These are phyloP conservation scores for Fusarium sp. DNA, from an alignment of 2,329 filamentous ascomycete species.

Conservation along the genomic window DNA sequence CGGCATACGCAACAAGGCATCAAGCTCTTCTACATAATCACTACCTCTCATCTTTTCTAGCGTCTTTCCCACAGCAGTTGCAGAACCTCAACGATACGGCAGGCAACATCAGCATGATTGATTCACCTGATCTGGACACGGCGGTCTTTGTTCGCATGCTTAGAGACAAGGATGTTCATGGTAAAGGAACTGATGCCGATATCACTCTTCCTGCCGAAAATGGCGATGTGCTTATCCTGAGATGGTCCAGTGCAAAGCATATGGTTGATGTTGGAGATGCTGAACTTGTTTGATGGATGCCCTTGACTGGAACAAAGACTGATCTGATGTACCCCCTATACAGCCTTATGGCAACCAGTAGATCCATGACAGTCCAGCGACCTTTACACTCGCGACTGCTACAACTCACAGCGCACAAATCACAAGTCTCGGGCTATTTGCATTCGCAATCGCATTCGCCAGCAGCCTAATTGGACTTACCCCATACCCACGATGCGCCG, in stretches of 20 bases:
- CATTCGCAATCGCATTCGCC: slow-evolving; percentile 2
- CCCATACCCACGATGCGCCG: neutral
- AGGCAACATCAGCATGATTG: slow-evolving; percentile 92
- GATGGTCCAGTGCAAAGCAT: slow-evolving; percentile 79
- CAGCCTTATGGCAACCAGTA: neutral
- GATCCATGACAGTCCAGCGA: neutral
- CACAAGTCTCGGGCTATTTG: neutral
- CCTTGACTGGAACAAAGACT: neutral
- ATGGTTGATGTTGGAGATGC: slow-evolving; percentile 68
- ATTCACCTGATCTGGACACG: slow-evolving; percentile 82
- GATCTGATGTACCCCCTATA: neutral
- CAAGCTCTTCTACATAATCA: slow-evolving; percentile 87
- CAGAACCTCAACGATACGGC: slow-evolving; percentile 91
- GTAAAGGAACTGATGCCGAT: slow-evolving; percentile 75
- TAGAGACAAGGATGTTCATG: slow-evolving; percentile 69
- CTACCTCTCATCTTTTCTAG: slow-evolving; percentile 87
- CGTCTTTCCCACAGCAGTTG: slow-evolving; percentile 81
- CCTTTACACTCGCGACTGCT: neutral
- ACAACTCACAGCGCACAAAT: neutral
- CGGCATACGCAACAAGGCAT: slow-evolving; percentile 85
- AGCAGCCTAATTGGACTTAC: neutral
- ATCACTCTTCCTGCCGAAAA: slow-evolving; percentile 68
- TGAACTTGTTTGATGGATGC: slow-evolving; percentile 66
- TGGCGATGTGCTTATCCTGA: slow-evolving; percentile 76
- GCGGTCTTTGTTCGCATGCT: slow-evolving; percentile 88